Base-by-base conservation (phyloP, 345 rosid species). In the Corchorus olitorius region DNA sequence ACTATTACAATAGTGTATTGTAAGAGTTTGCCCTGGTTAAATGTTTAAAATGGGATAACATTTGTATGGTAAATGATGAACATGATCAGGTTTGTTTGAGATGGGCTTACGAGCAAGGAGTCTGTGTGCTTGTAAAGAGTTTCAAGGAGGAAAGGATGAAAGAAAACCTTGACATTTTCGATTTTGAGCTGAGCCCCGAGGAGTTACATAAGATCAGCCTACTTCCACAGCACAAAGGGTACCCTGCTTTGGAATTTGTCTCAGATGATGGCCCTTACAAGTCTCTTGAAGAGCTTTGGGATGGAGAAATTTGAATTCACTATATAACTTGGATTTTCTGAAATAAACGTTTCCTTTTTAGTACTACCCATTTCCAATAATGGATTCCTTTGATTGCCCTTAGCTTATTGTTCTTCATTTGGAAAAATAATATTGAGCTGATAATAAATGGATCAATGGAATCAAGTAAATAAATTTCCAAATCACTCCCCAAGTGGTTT, bases 31-130 rank as follows among this genome's bases (percentile, higher is more conserved):
- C 19, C 50, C 16, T 0, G 15, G 33, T 17, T 70, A 27, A 55
- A 70, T 19, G 13, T 10, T 2, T 37, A 53, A 33, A 48, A 52
- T 2, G 0, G 0, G 17, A 15, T 5, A 41, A 6, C 1, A 3
- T 39, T 39, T 39, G 6, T 3, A 2, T 39, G 43, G 27, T 0
- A 39, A 39, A 39, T 39, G 43, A 39, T 73, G 55, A 41, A 15
- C 17, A 71, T 49, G 60, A 10, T 0, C 45, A 66, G 73, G 54
- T 75, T 45, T 65, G 78, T 56, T 20, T 75, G 64, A 75, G 78
- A 75, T 75, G 72, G 72, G 35, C 16, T 15, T 39, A 50, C 22
- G 72, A 75, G n/a, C 53, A 75, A 75, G 55, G 78, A 7, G 72
- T 20, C 15, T 3, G 37, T 37, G 41, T 54, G 3, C 12, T 75